Conservation (phyloP, 225 moss, liverwort and hornwort species). For the Sphagnum tenellum region DNA sequence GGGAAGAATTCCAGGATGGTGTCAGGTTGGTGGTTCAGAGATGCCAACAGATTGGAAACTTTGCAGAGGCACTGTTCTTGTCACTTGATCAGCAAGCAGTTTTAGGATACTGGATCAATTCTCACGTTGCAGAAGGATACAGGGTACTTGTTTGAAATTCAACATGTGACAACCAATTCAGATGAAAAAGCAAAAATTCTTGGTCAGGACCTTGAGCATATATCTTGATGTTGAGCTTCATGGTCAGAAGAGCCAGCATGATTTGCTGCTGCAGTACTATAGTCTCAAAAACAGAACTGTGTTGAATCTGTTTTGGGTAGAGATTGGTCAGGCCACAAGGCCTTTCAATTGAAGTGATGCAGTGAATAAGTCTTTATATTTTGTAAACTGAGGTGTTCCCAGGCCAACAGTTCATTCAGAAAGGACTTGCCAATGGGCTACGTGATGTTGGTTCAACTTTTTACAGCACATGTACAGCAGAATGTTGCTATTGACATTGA, state of each 20-base stretch:
- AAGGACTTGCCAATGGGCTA: conserved; percentile 79
- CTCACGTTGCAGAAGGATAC: conserved; percentile 62
- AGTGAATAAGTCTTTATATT: conserved; percentile 57
- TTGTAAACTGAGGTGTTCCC: conserved; percentile 66
- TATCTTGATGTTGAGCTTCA: conserved; percentile 66
- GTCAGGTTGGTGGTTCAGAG: conserved; percentile 45
- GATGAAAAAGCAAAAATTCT: conserved; percentile 64
- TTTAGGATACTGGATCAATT: conserved; percentile 60
- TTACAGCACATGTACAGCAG: conserved; percentile 66
- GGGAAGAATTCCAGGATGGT: conserved; percentile 63
- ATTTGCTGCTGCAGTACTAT: conserved; percentile 61
- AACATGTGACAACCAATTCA: conserved; percentile 70
- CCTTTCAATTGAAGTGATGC: conserved; percentile 60
- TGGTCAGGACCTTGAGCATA: conserved; percentile 43
- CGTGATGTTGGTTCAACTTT: conserved; percentile 91
- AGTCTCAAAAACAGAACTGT: conserved; percentile 54
- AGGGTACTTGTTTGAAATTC: conserved; percentile 87
- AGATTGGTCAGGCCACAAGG: conserved; percentile 87
- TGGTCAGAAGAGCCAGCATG: conserved; percentile 46
- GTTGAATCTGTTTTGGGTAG: conserved; percentile 78
- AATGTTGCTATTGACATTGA: conserved; percentile 48
- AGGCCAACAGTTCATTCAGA: conserved; percentile 78
- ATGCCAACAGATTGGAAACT: conserved; percentile 77
- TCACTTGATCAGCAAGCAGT: conserved; percentile 54
- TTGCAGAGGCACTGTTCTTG: conserved; percentile 48